Evolutionary conservation across 2,329 filamentous ascomycete species (phyloP).

Genomic region (Aspergillus melleus): DNA sequence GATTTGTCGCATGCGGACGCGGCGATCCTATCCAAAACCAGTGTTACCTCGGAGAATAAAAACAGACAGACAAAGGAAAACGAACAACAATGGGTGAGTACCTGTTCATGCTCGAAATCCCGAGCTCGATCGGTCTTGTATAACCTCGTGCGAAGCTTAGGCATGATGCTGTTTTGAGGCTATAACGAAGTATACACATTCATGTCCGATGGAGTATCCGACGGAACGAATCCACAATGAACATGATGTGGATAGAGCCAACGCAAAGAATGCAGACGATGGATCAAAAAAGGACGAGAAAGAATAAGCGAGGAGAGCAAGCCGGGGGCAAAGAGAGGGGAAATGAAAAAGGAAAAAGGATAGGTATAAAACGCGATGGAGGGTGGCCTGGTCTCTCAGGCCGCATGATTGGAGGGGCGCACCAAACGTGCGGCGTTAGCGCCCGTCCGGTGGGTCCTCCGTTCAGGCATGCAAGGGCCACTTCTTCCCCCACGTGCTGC

Average conservation of each 20-base stretch:
- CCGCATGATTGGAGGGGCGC: not conserved
- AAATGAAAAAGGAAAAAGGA: too few relatives aligned
- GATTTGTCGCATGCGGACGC: slow-evolving; percentile 45
- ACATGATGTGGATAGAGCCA: not conserved
- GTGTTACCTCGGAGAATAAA: not conserved
- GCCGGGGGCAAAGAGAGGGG: too few relatives aligned
- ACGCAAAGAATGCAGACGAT: not conserved
- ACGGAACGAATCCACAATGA: not conserved
- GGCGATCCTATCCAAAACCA: slow-evolving; percentile 34
- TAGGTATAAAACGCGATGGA: not conserved
- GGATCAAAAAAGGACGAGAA: not conserved
- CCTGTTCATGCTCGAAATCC: slow-evolving; percentile 47
- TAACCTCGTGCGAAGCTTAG: slow-evolving; percentile 36
- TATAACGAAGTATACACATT: not conserved
- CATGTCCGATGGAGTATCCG: not conserved
- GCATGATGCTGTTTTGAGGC: slow-evolving; percentile 24
- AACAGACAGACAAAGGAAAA: not conserved
- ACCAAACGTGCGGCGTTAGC: slow-evolving; percentile 6
- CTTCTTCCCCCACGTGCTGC: slow-evolving; percentile 20
- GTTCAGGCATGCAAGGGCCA: slow-evolving; percentile 9
- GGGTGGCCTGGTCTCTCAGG: not conserved
- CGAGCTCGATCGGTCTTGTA: slow-evolving; percentile 46
- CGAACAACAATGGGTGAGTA: slow-evolving; percentile 9
- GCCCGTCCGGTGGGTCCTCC: not conserved
- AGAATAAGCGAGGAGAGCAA: not conserved